Conservation (phyloP, 1,284 basidiomycete species). For the Thecaphora frezii region DNA sequence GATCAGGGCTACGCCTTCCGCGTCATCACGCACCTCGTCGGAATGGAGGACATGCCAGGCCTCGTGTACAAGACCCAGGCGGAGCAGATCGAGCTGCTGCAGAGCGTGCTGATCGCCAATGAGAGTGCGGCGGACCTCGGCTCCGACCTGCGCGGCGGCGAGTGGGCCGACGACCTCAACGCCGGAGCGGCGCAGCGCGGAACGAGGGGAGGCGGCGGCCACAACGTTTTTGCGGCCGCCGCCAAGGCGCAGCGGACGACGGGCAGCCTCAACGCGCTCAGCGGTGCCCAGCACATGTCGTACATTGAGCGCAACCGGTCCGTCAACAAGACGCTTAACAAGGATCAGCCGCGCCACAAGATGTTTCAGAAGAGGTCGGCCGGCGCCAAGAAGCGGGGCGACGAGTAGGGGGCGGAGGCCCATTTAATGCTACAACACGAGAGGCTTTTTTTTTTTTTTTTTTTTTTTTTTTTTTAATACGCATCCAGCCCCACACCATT, state of each 20-base stretch:
- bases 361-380: conserved; percentile 50
- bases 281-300: conserved; percentile 59
- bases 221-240: conserved; percentile 12
- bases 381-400: conserved; percentile 14
- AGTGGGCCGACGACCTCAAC: conserved; percentile 15
- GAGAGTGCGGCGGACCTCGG: conserved; percentile 88
- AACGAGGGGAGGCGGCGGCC: conserved; percentile 1
- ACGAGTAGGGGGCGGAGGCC: no score
- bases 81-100: conserved; percentile 90
- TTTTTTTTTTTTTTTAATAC: no score
- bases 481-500: no score
- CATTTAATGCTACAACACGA: no score
- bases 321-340: conserved; percentile 54
- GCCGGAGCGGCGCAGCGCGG: conserved; percentile 3
- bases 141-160: conserved; percentile 70
- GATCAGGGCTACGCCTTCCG: conserved; percentile 99
- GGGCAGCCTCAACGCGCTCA: conserved; percentile 56
- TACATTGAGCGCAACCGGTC: conserved; percentile 58
- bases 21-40: conserved; percentile 96
- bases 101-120: conserved; percentile 86
- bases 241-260: conserved; percentile 51
- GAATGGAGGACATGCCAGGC: conserved; percentile 80
- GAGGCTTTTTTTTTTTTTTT: no score
- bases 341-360: conserved; percentile 48
- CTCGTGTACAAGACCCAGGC: conserved; percentile 87